Conservation (phyloP, 352 stramenopile species). For the Aphanomyces cochlioides region DNA sequence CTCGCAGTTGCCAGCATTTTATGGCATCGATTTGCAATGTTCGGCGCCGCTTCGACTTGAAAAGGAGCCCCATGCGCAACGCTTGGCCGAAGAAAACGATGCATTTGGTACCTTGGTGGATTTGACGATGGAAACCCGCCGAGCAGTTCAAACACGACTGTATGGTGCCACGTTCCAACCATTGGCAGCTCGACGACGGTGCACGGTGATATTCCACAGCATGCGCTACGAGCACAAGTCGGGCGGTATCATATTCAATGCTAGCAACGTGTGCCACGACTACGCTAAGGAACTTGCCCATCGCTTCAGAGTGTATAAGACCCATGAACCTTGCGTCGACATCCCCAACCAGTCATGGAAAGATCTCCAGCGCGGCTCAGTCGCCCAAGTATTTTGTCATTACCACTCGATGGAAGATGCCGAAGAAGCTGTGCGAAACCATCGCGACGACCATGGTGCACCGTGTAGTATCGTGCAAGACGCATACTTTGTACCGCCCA, state of each 20-base stretch:
- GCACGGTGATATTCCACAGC: slow-evolving; percentile 21
- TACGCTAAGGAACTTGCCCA: slow-evolving; percentile 12
- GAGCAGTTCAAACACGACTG: background rate
- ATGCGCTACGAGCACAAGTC: slow-evolving; percentile 22
- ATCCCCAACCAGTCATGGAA: background rate
- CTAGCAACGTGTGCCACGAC: slow-evolving; percentile 1
- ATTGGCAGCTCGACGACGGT: slow-evolving; percentile 15
- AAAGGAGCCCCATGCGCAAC: background rate
- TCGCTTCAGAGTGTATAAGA: slow-evolving; percentile 7
- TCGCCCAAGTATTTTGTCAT: slow-evolving; percentile 3
- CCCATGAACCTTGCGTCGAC: slow-evolving; percentile 11
- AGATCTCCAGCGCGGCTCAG: slow-evolving; percentile 1
- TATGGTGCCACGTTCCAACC: slow-evolving; percentile 19
- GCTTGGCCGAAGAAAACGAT: background rate
- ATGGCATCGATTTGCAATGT: slow-evolving; percentile 15
- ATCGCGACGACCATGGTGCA: background rate
- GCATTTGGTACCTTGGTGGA: slow-evolving; percentile 1
- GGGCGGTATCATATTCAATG: slow-evolving; percentile 17
- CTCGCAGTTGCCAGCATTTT: slow-evolving; percentile 4
- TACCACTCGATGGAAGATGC: slow-evolving; percentile 27
- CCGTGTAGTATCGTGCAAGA: background rate
- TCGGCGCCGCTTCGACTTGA: background rate
- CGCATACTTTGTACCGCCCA: slow-evolving; percentile 1
- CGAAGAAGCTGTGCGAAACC: background rate
- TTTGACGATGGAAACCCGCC: background rate